Base-by-base conservation (phyloP, 208 protist species). In the Trichomonas vaginalis region DNA sequence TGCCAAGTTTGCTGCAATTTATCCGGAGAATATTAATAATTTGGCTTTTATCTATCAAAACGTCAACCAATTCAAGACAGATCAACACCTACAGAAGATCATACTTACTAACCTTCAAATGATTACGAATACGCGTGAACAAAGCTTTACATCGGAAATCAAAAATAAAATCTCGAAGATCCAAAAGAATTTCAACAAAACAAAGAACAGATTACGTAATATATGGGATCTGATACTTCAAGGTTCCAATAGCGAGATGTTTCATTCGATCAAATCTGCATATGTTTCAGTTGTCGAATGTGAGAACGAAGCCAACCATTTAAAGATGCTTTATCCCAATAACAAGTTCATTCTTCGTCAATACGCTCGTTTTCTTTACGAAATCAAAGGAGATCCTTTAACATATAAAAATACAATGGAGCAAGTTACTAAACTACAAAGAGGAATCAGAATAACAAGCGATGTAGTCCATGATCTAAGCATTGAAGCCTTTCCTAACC, bases 181-280 rank as follows among this genome's bases (percentile, higher is more conserved):
- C 8, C 1, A 3, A 0, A 48, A 90, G 48, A 0, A 23, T 48
- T 23, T 48, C n/a, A 8, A 8, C 4, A 4, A 46, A 48, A n/a
- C 82, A 39, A 90, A 90, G 23, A 27, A 90, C 42, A 90, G 42
- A 90, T 3, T 90, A 23, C 6, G 82, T 12, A 10, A 90, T 32
- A n/a, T 90, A n/a, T 90, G 82, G 82, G 82, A 90, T 90, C n/a
- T 90, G 14, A 21, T 90, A n/a, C 10, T 90, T 46, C 82, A 90
- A 90, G 82, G 82, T 35, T 45, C 35, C 12, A 48, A 9, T 48
- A 46, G 6, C 0, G 82, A 90, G 35, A 46, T 90, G 37, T 27
- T 48, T 45, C 1, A 2, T 35, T 14, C 12, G 0, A 35, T 48
- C 1, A 48, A 48, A 23, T 3, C 0, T n/a, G 37, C 82, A 39